These are phyloP conservation scores for Boletus mariae DNA, from an alignment of 1,284 basidiomycete species.

Conservation along the genomic window DNA sequence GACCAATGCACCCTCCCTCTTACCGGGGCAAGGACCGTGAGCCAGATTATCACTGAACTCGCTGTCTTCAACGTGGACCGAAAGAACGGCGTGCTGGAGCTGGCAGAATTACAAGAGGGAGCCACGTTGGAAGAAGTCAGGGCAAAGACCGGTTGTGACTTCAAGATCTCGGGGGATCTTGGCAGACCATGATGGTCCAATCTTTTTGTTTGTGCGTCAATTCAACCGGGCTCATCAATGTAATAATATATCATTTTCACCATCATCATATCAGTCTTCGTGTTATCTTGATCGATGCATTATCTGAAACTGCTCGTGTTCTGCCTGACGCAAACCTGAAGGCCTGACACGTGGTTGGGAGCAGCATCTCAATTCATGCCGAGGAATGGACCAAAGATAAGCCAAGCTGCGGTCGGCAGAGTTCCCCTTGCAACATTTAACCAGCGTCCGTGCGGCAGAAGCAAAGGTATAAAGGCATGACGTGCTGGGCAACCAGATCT, in stretches of 20 bases:
- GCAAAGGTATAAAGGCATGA: too few relatives aligned
- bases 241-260: constrained; percentile 10
- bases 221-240: background rate
- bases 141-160: constrained; percentile 81
- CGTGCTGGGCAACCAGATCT: too few relatives aligned
- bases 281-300: too few relatives aligned
- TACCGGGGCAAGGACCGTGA: constrained; percentile 84
- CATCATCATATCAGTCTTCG: background rate
- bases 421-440: too few relatives aligned
- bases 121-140: constrained; percentile 81
- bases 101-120: constrained; percentile 83
- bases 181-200: constrained; percentile 29
- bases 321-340: too few relatives aligned
- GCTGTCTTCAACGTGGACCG: constrained; percentile 89
- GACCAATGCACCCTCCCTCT: constrained; percentile 80
- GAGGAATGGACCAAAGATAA: too few relatives aligned
- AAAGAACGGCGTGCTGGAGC: constrained; percentile 63
- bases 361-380: too few relatives aligned
- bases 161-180: constrained; percentile 51
- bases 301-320: too few relatives aligned
- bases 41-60: constrained; percentile 89
- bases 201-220: too few relatives aligned
- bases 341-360: too few relatives aligned
- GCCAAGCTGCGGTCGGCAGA: too few relatives aligned
- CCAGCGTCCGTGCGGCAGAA: too few relatives aligned